Evolutionary conservation across 2,329 filamentous ascomycete genomes (phyloP).

Genomic region (Ophiognomonia clavigignenti-juglandacearum): DNA sequence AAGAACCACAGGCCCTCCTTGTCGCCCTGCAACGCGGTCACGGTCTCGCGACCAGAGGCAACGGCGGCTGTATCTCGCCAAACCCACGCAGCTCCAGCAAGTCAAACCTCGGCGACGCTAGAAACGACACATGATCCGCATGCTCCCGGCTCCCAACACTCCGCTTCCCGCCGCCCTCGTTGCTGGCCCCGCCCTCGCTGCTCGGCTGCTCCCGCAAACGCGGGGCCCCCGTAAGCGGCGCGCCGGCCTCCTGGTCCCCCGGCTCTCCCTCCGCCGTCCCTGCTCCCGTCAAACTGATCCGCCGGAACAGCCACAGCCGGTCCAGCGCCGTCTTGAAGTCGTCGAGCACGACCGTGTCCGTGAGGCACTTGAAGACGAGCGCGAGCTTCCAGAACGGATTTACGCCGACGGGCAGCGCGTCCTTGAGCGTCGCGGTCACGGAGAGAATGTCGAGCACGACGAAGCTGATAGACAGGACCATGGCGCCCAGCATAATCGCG

Average conservation of each 20-base stretch:
- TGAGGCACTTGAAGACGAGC: conserved; percentile 63
- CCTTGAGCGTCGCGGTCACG: conserved; percentile 44
- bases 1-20: too few species aligned
- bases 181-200: not conserved
- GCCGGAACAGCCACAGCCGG: conserved; percentile 15
- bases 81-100: not conserved
- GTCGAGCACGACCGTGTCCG: conserved; percentile 61
- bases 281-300: not conserved
- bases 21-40: not conserved
- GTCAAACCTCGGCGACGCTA: not conserved
- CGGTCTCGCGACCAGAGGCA: not conserved
- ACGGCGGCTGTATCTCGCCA: conserved; percentile 6
- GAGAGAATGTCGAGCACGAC: conserved; percentile 57
- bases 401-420: conserved; percentile 38
- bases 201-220: too few species aligned
- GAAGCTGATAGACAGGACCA: conserved; percentile 56
- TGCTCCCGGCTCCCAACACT: not conserved
- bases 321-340: conserved; percentile 60
- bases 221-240: not conserved
- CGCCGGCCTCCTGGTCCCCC: not conserved
- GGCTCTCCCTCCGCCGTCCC: not conserved
- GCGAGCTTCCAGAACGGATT: conserved; percentile 61
- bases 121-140: not conserved
- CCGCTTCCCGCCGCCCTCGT: not conserved
- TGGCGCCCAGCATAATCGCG: conserved; percentile 55